Evolutionary conservation across 306 rosid species (phyloP), one percentile per base, ranked within the genome.

Genomic region (Dalbergia cultrata): DNA sequence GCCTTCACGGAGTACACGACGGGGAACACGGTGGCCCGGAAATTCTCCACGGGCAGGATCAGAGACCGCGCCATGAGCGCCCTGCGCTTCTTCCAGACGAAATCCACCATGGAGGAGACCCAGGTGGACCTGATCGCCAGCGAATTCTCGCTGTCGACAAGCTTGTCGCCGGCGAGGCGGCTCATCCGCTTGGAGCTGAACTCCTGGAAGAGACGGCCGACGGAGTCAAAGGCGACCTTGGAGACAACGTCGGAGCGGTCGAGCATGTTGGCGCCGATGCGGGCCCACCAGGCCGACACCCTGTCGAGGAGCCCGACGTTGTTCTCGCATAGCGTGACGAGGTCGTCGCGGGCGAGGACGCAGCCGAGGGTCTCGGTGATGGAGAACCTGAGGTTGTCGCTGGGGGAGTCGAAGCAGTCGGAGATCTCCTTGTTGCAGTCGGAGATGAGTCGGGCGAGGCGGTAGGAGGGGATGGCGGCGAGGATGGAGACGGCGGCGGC

Each of bases 401-500:
- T 90, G 0, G 82, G 87, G 0, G 98, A 93, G 54, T 92, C 94
- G 76, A 95, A 95, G 83, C 98, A 95, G 10, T 70, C 85, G 11
- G 90, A 86, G 90, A 95, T 95, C 82, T 95, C 94, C 34, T 90
- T 95, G 74, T 87, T 87, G 59, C 96, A 88, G 9, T 92, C 97
- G 9, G 98, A 58, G 71, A 95, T 92, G 62, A 95, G 98, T 68
- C 76, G 85, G 0, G 89, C 82, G 17, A 95, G 85, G 16, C 97
- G 98, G 72, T 90, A 89, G 41, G 97, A 95, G 0, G 98, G 99
- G 76, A 95, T 85, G 12, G 99, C 99, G 19, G 99, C 98, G 71
- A 95, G 98, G 63, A 95, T 93, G 4, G 97, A 89, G 65, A 95
- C 89, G 7, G 97, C 99, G 3, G 99, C 99, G 21, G 98, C 98